Evolutionary conservation across 139 green algal species (phyloP).

Genomic region (Trebouxia sp.): DNA sequence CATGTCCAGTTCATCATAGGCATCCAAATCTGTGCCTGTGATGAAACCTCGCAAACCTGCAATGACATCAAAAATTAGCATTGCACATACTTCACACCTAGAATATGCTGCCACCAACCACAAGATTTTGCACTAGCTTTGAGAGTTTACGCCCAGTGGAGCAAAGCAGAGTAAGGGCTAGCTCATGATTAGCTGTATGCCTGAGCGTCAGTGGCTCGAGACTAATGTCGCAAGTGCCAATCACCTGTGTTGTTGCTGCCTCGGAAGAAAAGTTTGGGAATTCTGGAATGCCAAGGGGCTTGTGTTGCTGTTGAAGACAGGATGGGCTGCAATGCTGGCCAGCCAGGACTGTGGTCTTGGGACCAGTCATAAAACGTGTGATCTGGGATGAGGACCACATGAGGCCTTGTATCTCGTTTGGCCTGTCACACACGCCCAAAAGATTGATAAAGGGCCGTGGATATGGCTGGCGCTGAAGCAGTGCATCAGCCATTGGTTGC

Average conservation of each 20-base stretch:
- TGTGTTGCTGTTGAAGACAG: not conserved
- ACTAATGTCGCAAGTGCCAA: not conserved
- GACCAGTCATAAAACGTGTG: conserved; percentile 6
- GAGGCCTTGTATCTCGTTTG: not conserved
- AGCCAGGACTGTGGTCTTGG: not conserved
- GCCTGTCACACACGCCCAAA: not conserved
- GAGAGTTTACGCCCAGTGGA: not conserved
- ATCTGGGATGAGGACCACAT: conserved; percentile 3
- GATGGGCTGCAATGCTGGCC: not conserved
- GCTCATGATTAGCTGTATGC: not conserved
- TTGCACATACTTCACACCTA: not conserved
- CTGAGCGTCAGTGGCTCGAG: not conserved
- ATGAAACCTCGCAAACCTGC: conserved; percentile 9
- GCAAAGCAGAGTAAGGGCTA: not conserved
- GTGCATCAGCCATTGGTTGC: not conserved
- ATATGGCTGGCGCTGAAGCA: not conserved
- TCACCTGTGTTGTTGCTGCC: conserved; percentile 18
- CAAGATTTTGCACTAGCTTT: not conserved
- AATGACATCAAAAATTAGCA: not conserved
- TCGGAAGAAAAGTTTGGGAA: not conserved
- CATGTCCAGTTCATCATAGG: not conserved
- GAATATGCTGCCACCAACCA: not conserved
- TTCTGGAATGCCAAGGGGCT: not conserved
- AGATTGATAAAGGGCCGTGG: not conserved
- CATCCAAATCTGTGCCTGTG: not conserved